Percentiles rank a stretch among this genome's conserved stretches.
Conservation (phyloP, 2,329 filamentous ascomycete genomes). For the Fusarium lyarnte region DNA sequence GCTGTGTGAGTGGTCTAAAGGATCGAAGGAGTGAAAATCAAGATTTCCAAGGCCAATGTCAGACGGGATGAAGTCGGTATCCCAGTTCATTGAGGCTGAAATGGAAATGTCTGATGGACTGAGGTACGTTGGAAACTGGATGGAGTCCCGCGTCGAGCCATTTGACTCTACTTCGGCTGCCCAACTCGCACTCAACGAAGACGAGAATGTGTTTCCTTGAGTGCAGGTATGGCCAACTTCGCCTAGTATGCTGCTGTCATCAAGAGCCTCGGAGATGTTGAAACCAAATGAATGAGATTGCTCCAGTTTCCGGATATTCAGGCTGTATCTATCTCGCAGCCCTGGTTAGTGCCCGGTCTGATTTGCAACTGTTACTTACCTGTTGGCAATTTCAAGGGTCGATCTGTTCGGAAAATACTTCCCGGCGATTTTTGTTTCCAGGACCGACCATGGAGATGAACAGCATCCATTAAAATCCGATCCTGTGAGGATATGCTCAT, state of each 20-base stretch:
- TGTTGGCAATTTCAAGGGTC: conserved; percentile 2
- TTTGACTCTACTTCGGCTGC: neutral
- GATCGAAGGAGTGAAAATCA: neutral
- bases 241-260: neutral
- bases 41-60: neutral
- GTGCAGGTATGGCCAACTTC: neutral
- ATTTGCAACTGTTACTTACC: neutral
- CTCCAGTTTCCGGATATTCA: neutral
- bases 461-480: neutral
- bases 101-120: neutral
- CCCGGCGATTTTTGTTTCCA: conserved; percentile 1
- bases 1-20: neutral
- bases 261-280: neutral
- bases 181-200: neutral
- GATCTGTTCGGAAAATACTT: conserved; percentile 1
- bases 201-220: neutral
- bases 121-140: neutral
- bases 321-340: neutral
- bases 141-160: neutral
- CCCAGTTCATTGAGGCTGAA: neutral
- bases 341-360: neutral
- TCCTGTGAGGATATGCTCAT: neutral
- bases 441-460: conserved; percentile 1
- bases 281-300: neutral
- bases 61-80: neutral